Evolutionary conservation across 768 basidiomycete genomes (phyloP).

Genomic region (Trametes cinnabarina): DNA sequence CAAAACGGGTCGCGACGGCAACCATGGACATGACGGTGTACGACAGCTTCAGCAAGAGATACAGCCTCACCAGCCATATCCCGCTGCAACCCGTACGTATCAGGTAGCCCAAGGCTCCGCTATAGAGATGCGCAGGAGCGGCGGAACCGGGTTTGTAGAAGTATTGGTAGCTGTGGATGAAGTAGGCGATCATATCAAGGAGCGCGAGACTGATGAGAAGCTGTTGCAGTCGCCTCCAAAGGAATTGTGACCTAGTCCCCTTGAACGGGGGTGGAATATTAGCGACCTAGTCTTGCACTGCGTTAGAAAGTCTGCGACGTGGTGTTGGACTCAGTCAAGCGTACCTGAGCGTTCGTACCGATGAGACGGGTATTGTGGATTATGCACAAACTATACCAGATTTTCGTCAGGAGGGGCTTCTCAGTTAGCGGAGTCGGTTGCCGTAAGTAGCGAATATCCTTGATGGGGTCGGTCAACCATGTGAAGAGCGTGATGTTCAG

Average conservation of each 20-base stretch:
- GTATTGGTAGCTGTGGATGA: not conserved
- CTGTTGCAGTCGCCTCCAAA: not conserved
- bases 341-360: constrained; percentile 23
- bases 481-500: constrained; percentile 1
- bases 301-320: too few relatives aligned
- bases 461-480: constrained; percentile 8
- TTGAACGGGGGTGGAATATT: constrained; percentile 10
- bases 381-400: constrained; percentile 11
- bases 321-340: too few relatives aligned
- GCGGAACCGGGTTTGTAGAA: not conserved
- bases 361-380: constrained; percentile 15
- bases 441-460: constrained; percentile 1
- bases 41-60: not conserved
- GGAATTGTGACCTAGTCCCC: constrained; percentile 6
- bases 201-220: constrained; percentile 3
- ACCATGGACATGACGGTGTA: not conserved
- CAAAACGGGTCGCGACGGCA: constrained; percentile 13
- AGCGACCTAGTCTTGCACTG: constrained; percentile 1
- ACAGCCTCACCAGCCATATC: not conserved
- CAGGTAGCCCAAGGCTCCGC: constrained; percentile 1
- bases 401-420: not conserved
- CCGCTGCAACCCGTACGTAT: not conserved
- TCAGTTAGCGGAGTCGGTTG: not conserved
- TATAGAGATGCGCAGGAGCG: too few relatives aligned
- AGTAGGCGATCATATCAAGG: constrained; percentile 12